Base-by-base conservation (phyloP, 2,329 filamentous ascomycete species). In the Fusarium pseudonygamai region DNA sequence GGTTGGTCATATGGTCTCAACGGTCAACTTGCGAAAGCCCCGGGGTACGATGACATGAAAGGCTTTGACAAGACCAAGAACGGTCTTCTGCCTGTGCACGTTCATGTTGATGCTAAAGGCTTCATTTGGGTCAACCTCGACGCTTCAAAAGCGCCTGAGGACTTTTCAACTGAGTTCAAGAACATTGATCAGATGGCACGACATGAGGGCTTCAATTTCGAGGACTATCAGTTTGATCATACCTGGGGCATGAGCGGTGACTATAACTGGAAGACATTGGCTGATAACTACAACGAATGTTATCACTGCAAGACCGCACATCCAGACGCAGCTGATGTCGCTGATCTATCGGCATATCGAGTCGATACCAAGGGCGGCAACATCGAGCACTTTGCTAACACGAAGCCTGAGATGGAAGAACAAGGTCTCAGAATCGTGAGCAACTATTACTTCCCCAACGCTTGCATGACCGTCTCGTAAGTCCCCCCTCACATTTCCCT, bases 91-190 rank as follows among this genome's bases (percentile, higher is more conserved):
- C 83, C 83, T 2, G 16, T 64, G 0, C 87, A 89, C 61, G 80
- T 87, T 3, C 84, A 87, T 59, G 74, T 88, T 28, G 87, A 90
- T 74, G 72, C 68, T 28, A 85, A 84, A 24, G 87, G 87, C 15
- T 90, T 90, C 74, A 81, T 90, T 55, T 90, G 87, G 86, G 83
- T 89, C 40, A 90, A 90, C 69, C 78, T 90, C 34, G 87, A 90
- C 46, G 78, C 82, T 11, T 74, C 71, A 4, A 81, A 81, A 58
- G 80, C 78, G 64, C 87, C 82, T 0, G 85, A 87, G 61, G 84
- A 84, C 1, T 90, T 87, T 86, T 79, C 82, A 46, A 83, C 86
- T 3, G 85, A 89, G 67, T 67, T 67, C 34, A 52, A 36, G 9
- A 30, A 52, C 24, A 52, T 67, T 4, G 62, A 88, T 53, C 73